phyloP scores from a whole-genome alignment of 805 yeast genomes.

The Debaryomyces hansenii region DNA sequence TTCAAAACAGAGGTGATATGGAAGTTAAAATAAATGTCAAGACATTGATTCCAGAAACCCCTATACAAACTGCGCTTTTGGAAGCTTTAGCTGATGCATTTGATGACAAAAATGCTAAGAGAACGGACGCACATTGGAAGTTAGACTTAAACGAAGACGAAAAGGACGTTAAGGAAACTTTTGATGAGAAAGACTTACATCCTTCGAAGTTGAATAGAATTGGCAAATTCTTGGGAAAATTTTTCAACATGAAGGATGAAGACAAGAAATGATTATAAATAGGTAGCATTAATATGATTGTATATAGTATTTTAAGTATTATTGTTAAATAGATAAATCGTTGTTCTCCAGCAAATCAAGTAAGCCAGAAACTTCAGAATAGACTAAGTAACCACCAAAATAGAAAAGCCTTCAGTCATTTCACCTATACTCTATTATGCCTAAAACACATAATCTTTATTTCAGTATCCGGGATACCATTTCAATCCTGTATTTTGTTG shows the following conservation, averaged over 20 bases:
- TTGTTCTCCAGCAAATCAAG: no score
- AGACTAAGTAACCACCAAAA: no score
- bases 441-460: no score
- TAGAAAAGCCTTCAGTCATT: no score
- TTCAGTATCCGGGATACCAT: no score
- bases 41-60: constrained; percentile 71
- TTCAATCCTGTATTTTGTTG: no score
- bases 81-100: constrained; percentile 94
- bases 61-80: constrained; percentile 82
- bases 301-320: constrained; percentile 1
- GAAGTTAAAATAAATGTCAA: constrained; percentile 71
- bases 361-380: no score
- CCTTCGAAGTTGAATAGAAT: constrained; percentile 55
- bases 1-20: constrained; percentile 73
- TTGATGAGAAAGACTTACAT: constrained; percentile 40
- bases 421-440: no score
- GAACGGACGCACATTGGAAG: constrained; percentile 52
- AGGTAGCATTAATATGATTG: constrained; percentile 2
- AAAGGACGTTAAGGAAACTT: constrained; percentile 18
- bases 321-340: background rate
- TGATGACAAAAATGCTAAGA: constrained; percentile 75
- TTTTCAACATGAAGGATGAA: constrained; percentile 46
- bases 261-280: constrained; percentile 9
- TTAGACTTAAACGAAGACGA: constrained; percentile 29
- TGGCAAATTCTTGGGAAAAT: constrained; percentile 57